Base-by-base conservation (phyloP, 257 asterid genomes). In the Solanum pennellii region DNA sequence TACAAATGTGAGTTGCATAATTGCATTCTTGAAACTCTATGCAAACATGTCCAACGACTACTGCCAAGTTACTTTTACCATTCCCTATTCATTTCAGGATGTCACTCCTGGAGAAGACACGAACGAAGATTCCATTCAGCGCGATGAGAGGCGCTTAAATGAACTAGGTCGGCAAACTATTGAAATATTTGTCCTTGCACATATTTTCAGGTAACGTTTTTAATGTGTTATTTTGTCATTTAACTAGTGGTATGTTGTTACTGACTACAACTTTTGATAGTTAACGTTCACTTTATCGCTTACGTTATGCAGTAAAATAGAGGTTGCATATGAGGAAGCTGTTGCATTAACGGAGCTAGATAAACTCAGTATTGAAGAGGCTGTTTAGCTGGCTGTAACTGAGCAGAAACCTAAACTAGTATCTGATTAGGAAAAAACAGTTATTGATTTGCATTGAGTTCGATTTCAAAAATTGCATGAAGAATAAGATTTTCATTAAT, bases 101-200 rank as follows among this genome's bases (percentile, higher is more conserved):
- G 98, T 91, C 85, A 59, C 91, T 88, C 88, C 95, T 66, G 99
- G 97, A 49, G 98, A 95, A 90, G 98, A 94, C 86, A 90, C 92
- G 75, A 93, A 89, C 89, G 93, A 91, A 89, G 98, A 94, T 90
- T 92, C 96, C 87, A 91, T 93, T 87, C 95, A 93, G 83, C 93
- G 93, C 41, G 99, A 95, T 87, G 98, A 96, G 94, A 95, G 96
- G 91, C 93, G 96, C 82, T 94, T 97, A 66, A 95, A 98, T 89
- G 98, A 94, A 90, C 91, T 97, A 90, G 99, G 99, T 83, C 96
- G 99, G 44, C 94, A 98, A 86, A 97, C 99, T 83, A 93, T 97
- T 83, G 99, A 97, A 92, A 94, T 94, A 89, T 95, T 94, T 88
- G 94, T 94, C 85, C 90, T 97, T n/a, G 95, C 94, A 74, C 97